Evolutionary conservation across 805 yeast species (phyloP).

Genomic region (Saccharomycopsis sp.): DNA sequence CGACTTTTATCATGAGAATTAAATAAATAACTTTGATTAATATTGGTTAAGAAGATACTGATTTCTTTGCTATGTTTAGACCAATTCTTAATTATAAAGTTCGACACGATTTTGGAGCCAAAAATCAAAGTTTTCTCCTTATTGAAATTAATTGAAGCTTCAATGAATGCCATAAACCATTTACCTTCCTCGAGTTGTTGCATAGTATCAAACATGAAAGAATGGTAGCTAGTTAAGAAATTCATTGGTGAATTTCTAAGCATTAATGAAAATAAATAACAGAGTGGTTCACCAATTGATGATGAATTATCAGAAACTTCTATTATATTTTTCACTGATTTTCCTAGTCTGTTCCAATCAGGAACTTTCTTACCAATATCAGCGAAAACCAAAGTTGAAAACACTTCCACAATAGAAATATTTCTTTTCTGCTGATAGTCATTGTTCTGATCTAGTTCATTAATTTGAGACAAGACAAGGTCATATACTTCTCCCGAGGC

Average conservation of each 20-base stretch:
- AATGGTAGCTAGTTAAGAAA: slow-evolving; percentile 10
- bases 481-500: slow-evolving; percentile 40
- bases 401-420: slow-evolving; percentile 22
- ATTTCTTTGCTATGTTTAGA: slow-evolving; percentile 30
- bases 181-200: slow-evolving; percentile 38
- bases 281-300: slow-evolving; percentile 25
- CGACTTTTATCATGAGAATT: slow-evolving; percentile 12
- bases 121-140: slow-evolving; percentile 38
- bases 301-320: not conserved
- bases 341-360: slow-evolving; percentile 37
- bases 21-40: slow-evolving; percentile 28
- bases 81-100: slow-evolving; percentile 41
- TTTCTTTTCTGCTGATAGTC: slow-evolving; percentile 29
- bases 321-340: not conserved
- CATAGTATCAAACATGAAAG: slow-evolving; percentile 37
- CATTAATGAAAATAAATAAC: slow-evolving; percentile 47
- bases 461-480: slow-evolving; percentile 8
- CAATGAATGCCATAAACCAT: slow-evolving; percentile 41
- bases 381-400: slow-evolving; percentile 49
- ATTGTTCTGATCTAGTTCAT: slow-evolving; percentile 19
- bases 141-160: slow-evolving; percentile 36
- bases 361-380: slow-evolving; percentile 63
- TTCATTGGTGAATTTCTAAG: slow-evolving; percentile 35
- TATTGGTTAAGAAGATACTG: slow-evolving; percentile 36
- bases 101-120: slow-evolving; percentile 41